Evolutionary conservation across 345 rosid species (phyloP), one percentile per base, ranked within the genome.

Genomic region (Carallia brachiata): DNA sequence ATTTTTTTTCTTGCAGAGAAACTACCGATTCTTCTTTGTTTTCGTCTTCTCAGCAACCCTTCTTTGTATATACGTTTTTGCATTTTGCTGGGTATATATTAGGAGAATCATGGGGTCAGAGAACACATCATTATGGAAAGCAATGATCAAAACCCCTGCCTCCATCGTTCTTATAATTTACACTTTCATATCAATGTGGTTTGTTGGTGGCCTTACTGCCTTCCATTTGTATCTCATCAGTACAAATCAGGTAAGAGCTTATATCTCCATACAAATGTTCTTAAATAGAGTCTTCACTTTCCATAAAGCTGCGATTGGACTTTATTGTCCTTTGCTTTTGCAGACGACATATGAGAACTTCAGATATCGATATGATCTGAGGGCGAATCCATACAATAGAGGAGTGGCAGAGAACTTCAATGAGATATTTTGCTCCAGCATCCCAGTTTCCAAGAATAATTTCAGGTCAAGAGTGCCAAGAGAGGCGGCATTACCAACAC

Each of bases 301-400:
- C 47, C 2, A 27, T 61, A 37, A 44, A 36, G 7, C 1, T 28
- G 16, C 36, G 8, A 60, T 32, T 63, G 59, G 34, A 56, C 63
- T 19, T 56, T 37, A 32, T 17, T n/a, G 4, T 34, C 10, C 37
- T 48, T 52, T 65, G 63, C 47, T 67, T 67, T 47, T 68, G 85
- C 92, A 95, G 99, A 89, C 98, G 28, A 95, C 99, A 1, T 89
- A 95, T n/a, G 99, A 95, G 68, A 95, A 92, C 81, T 90, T 90
- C 70, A 88, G 96, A 80, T 84, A 82, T 72, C 88, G 86, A 34
- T 90, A 92, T 70, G 90, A 85, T 62, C 62, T 79, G 19, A 84
- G 50, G 16, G 75, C 68, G 69, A 95, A 92, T 79, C 99, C 99
- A 0, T 92, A 80, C 76, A 80, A 92, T 80, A 86, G 65, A 84